Percentiles rank a stretch among this genome's conserved stretches.
phyloP scores from a whole-genome alignment of 352 stramenopile species.

The Phytophthora hybrid region DNA sequence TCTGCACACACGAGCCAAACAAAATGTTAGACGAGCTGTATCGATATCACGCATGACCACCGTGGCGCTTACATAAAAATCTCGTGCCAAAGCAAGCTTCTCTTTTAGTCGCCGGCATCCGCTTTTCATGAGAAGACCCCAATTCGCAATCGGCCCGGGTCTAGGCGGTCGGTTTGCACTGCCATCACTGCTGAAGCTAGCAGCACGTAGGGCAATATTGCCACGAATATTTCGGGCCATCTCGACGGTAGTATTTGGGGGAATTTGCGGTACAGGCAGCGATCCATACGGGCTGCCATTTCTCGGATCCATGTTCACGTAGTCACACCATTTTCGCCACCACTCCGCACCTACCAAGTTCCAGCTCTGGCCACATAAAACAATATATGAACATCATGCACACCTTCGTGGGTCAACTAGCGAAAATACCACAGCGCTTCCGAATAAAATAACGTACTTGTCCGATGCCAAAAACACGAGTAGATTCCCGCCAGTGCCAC shows the following conservation, averaged over 20 bases:
- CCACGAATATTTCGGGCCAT: constrained; percentile 43
- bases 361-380: constrained; percentile 58
- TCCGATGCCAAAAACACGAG: constrained; percentile 51
- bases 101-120: constrained; percentile 80
- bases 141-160: constrained; percentile 85
- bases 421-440: constrained; percentile 15
- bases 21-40: neutral
- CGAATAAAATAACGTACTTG: constrained; percentile 48
- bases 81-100: constrained; percentile 68
- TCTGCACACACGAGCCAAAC: constrained; percentile 40
- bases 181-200: constrained; percentile 29
- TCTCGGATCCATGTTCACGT: constrained; percentile 63
- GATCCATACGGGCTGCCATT: constrained; percentile 72
- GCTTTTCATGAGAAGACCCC: constrained; percentile 77
- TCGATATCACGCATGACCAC: neutral
- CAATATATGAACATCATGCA: constrained; percentile 19
- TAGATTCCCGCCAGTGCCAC: constrained; percentile 75
- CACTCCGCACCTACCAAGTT: constrained; percentile 77
- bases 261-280: constrained; percentile 64
- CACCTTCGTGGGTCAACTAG: constrained; percentile 39
- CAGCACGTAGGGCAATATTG: constrained; percentile 33
- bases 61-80: constrained; percentile 78
- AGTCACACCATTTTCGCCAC: constrained; percentile 87
- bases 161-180: constrained; percentile 33
- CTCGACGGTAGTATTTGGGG: constrained; percentile 47